Evolutionary conservation across 805 yeast genomes (phyloP).

Genomic region (Cyberlindnera lachancei): DNA sequence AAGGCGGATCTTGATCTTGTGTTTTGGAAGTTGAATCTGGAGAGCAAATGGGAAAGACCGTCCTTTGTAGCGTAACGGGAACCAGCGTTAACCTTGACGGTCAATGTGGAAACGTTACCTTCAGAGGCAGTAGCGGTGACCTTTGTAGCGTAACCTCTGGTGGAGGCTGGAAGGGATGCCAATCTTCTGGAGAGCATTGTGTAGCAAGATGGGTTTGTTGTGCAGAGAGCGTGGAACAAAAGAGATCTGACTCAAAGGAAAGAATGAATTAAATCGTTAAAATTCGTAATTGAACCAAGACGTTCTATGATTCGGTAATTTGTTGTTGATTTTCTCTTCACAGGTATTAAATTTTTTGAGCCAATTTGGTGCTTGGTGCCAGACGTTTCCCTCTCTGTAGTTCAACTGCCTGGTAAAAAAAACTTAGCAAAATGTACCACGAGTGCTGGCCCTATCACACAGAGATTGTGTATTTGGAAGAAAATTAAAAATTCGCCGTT

Average conservation of each 20-base stretch:
- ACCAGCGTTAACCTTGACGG: constrained; percentile 83
- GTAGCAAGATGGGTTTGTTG: neutral
- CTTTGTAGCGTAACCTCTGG: constrained; percentile 34
- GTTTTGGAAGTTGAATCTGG: constrained; percentile 78
- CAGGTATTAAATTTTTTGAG: no score
- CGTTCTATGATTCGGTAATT: no score
- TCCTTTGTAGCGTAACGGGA: constrained; percentile 62
- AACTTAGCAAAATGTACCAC: no score
- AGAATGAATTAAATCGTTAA: no score
- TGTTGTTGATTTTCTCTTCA: no score
- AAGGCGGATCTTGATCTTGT: constrained; percentile 79
- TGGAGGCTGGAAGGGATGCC: constrained; percentile 13
- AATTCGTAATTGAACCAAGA: no score
- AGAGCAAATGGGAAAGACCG: constrained; percentile 81
- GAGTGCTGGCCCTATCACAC: no score
- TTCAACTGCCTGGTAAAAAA: no score
- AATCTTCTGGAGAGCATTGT: constrained; percentile 23
- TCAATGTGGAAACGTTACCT: constrained; percentile 64
- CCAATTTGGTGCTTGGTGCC: no score
- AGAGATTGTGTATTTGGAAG: no score
- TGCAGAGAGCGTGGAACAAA: neutral
- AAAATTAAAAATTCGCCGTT: constrained; percentile 19
- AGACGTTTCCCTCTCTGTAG: no score
- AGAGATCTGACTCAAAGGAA: no score
- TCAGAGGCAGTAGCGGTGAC: constrained; percentile 46